Conservation (phyloP, 768 basidiomycete species). For the Podaxis sp. region DNA sequence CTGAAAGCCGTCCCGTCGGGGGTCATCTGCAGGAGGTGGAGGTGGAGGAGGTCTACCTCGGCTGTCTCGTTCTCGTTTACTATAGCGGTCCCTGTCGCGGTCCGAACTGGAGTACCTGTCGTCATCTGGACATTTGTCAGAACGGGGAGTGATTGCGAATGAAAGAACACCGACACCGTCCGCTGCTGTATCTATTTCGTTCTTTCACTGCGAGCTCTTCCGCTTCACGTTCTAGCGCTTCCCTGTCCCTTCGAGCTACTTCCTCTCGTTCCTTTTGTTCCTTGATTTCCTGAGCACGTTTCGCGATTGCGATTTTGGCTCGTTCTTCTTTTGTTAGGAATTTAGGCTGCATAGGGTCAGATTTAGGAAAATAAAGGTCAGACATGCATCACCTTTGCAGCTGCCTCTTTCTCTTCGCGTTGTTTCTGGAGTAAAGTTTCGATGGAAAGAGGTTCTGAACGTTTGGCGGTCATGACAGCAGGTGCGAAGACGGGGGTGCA, state of each 20-base stretch:
- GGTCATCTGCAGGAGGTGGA: slow-evolving; percentile 25
- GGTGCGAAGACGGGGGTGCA: slow-evolving; percentile 5
- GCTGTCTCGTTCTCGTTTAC: slow-evolving; percentile 15
- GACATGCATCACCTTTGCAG: slow-evolving; percentile 64
- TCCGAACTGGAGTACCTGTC: slow-evolving; percentile 51
- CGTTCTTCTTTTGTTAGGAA: slow-evolving; percentile 93
- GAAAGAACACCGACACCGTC: slow-evolving; percentile 32
- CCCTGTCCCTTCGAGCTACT: slow-evolving; percentile 52
- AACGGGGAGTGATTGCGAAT: slow-evolving; percentile 12
- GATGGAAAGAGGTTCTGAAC: slow-evolving; percentile 79
- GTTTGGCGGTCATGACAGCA: slow-evolving; percentile 40
- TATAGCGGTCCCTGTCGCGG: slow-evolving; percentile 36
- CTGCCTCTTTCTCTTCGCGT: slow-evolving; percentile 82
- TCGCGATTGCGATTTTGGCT: slow-evolving; percentile 82
- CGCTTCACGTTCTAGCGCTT: slow-evolving; percentile 71
- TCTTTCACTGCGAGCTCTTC: slow-evolving; percentile 51
- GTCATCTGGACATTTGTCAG: slow-evolving; percentile 35
- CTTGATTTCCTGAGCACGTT: slow-evolving; percentile 78
- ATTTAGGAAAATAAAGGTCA: not conserved
- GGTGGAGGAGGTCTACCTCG: slow-evolving; percentile 29
- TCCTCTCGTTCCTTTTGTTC: slow-evolving; percentile 69
- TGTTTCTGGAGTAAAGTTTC: slow-evolving; percentile 85
- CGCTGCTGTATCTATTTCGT: slow-evolving; percentile 36
- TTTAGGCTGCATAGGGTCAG: slow-evolving; percentile 60
- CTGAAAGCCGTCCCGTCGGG: slow-evolving; percentile 43